phyloP scores from a whole-genome alignment of 495 filamentous ascomycete species.

The Podospora tetraspora region DNA sequence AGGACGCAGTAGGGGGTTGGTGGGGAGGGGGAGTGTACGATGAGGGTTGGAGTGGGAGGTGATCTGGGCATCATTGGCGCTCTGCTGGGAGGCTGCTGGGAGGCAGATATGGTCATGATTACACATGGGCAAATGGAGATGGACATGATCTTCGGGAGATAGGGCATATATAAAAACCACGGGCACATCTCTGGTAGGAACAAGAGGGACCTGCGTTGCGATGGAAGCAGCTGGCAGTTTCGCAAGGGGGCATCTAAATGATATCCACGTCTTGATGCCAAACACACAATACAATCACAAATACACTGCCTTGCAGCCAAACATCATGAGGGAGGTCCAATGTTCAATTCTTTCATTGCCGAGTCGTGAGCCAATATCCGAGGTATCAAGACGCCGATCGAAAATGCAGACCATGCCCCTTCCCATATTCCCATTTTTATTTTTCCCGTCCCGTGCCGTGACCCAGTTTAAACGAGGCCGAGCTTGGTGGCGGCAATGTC shows the following conservation, averaged over 20 bases:
- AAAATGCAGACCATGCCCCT: slow-evolving; percentile 33
- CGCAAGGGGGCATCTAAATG: too few species aligned
- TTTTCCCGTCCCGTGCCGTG: slow-evolving; percentile 13
- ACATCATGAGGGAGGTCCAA: slow-evolving; percentile 26
- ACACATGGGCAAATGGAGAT: background rate
- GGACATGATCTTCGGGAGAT: background rate
- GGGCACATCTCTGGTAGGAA: background rate
- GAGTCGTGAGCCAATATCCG: slow-evolving; percentile 26
- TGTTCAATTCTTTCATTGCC: slow-evolving; percentile 34
- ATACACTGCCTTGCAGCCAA: background rate
- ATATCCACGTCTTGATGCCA: background rate
- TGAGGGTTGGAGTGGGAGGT: background rate
- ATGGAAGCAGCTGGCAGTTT: too few species aligned
- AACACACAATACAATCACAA: background rate
- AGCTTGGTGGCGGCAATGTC: slow-evolving; percentile 99
- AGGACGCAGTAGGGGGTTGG: slow-evolving; percentile 22
- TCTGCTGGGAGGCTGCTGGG: background rate
- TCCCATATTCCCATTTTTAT: slow-evolving; percentile 19
- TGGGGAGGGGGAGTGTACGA: background rate
- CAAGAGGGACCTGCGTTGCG: background rate
- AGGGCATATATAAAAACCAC: background rate
- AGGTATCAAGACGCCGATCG: slow-evolving; percentile 34
- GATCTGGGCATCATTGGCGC: too few species aligned
- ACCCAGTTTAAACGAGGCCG: slow-evolving; percentile 73
- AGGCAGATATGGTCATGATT: background rate